Conservation (phyloP, 164 flowering plant species). For the Berberis thunbergii region DNA sequence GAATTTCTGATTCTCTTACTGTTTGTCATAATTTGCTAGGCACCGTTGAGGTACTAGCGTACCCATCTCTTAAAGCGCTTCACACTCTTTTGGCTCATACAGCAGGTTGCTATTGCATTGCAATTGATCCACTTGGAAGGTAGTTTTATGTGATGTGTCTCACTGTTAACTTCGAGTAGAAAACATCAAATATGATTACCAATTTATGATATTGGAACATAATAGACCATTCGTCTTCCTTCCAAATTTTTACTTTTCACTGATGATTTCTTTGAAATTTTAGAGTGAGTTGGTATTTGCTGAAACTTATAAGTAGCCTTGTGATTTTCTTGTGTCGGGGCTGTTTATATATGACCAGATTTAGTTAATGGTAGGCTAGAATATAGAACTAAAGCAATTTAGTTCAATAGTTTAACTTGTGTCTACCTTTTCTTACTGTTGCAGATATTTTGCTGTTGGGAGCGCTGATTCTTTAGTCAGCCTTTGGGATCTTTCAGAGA, state of each 20-base stretch:
- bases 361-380: no score
- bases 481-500: slow-evolving; percentile 94
- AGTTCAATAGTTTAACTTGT: neutral
- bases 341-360: no score
- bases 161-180: no score
- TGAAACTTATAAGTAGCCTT: no score
- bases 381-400: neutral
- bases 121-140: slow-evolving; percentile 95
- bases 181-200: no score
- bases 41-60: slow-evolving; percentile 84
- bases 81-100: slow-evolving; percentile 94
- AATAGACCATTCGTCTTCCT: no score
- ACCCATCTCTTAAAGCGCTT: slow-evolving; percentile 73
- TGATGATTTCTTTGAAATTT: no score
- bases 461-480: slow-evolving; percentile 99
- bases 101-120: slow-evolving; percentile 98
- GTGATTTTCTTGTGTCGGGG: no score
- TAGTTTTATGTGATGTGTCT: slow-evolving; percentile 7
- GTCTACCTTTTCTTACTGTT: slow-evolving; percentile 6
- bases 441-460: slow-evolving; percentile 97
- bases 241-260: no score
- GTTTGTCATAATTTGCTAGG: slow-evolving; percentile 33
- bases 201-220: no score
- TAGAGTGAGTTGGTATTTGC: no score
- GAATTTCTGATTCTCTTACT: no score